Evolutionary conservation across 805 yeast genomes (phyloP).

Genomic region (Hanseniaspora clermontiae): DNA sequence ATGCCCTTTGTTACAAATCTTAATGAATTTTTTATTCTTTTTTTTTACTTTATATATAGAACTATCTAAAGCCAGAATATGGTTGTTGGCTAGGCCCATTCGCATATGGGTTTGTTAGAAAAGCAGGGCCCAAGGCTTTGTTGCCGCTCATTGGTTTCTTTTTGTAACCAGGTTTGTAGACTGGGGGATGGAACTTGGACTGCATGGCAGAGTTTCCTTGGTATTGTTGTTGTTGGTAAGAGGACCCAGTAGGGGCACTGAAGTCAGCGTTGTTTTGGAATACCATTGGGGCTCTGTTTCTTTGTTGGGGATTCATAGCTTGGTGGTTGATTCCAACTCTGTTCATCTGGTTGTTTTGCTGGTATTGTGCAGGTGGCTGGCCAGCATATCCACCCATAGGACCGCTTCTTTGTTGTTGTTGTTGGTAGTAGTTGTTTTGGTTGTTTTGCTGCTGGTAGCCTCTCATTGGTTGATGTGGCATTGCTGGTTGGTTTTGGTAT

Average conservation of each 20-base stretch:
- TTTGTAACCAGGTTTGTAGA: conserved; percentile 32
- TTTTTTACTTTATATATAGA: neutral
- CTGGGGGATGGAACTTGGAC: conserved; percentile 12
- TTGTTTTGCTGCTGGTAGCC: conserved; percentile 14
- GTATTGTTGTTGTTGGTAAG: conserved; percentile 12
- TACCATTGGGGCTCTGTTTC: conserved; percentile 29
- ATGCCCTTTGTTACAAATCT: no score
- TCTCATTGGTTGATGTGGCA: conserved; percentile 12
- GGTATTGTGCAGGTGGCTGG: conserved; percentile 8
- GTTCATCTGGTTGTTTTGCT: neutral
- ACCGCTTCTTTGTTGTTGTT: conserved; percentile 4
- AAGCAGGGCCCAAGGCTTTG: conserved; percentile 11
- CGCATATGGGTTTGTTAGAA: neutral
- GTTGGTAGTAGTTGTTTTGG: conserved; percentile 2
- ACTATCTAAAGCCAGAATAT: conserved; percentile 9
- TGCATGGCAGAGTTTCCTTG: conserved; percentile 6
- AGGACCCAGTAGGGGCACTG: conserved; percentile 13
- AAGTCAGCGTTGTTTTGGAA: conserved; percentile 42
- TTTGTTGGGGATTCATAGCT: conserved; percentile 6
- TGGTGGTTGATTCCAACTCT: conserved; percentile 5
- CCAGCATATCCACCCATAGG: conserved; percentile 14
- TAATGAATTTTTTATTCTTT: neutral
- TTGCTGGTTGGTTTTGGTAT: conserved; percentile 15
- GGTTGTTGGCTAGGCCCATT: neutral
- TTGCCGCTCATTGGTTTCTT: conserved; percentile 27